Evolutionary conservation across 192 early-diverging fungal genomes (phyloP), one percentile per base, ranked within the genome.

Genomic region (Ambispora gerdemannii): DNA sequence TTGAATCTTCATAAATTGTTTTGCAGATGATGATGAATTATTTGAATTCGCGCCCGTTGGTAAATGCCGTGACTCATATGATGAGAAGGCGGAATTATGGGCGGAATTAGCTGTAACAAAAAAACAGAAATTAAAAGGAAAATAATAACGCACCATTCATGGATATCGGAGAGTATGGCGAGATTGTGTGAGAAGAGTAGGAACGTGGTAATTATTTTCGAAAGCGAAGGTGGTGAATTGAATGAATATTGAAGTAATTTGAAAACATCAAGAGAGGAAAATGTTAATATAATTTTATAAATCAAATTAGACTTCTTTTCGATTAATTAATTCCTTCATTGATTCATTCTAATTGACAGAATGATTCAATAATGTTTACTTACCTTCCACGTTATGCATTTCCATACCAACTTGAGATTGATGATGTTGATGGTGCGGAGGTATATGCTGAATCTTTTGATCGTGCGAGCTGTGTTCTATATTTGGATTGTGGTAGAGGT

Each of bases 401-500:
- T 73, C 64, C 3, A 73, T 38, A 22, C 65, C 65, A 47, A 67
- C 51, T 25, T 61, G 71, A 17, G 28, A n/a, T 49, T 62, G 61
- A 31, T 72, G 71, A 38, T 34, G 63, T 56, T 55, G 63, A 36
- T 47, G 51, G 30, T 67, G 65, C n/a, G 65, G 65, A 8, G 55
- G 55, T 43, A 33, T 31, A 22, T 35, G 60, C 31, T 58, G 24
- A 3, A 73, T 15, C 25, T 66, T 73, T 73, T 63, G 72, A 24
- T 63, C 64, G 50, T 73, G 72, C 20, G 47, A 33, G 8, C 28
- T 32, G 8, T 49, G 38, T 19, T 73, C 66, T 49, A 67, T 53
- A 50, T 68, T 67, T n/a, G 50, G 31, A 68, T 49, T 67, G 43
- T 69, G 50, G 27, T 76, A 75, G n/a, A 80, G 50, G 38, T 78